Conservation (phyloP, 768 basidiomycete species). For the Podaxis mareebaensis region DNA sequence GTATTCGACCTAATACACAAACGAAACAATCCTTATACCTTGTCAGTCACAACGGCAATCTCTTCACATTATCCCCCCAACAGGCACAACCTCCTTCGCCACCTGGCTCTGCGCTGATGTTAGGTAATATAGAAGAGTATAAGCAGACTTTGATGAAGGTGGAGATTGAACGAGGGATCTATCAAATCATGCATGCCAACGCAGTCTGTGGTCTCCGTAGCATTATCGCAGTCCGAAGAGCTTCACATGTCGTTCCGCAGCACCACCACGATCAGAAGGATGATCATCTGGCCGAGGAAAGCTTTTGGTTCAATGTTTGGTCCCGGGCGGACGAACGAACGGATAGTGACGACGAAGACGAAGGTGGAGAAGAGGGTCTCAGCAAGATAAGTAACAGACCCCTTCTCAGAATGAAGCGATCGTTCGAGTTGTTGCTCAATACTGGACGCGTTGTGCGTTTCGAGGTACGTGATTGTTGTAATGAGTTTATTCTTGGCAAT, state of each 20-base stretch:
- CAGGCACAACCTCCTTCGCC: conserved; percentile 70
- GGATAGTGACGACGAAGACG: conserved; percentile 60
- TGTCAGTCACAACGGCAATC: conserved; percentile 66
- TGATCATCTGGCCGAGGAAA: conserved; percentile 30
- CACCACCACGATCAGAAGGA: conserved; percentile 36
- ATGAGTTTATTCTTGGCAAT: background rate
- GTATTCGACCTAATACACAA: conserved; percentile 60
- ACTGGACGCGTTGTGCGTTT: conserved; percentile 72
- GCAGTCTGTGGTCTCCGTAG: conserved; percentile 74
- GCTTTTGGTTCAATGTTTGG: conserved; percentile 31
- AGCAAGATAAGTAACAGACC: conserved; percentile 41
- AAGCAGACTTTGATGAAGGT: conserved; percentile 41
- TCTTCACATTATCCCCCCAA: conserved; percentile 58
- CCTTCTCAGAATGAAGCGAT: conserved; percentile 56
- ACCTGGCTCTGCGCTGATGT: conserved; percentile 46
- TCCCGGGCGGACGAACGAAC: conserved; percentile 39
- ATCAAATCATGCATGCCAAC: conserved; percentile 64
- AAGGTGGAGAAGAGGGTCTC: conserved; percentile 61
- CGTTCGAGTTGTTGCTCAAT: conserved; percentile 75
- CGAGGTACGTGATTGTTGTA: conserved; percentile 54
- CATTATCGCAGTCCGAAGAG: conserved; percentile 64
- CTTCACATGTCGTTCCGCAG: conserved; percentile 48
- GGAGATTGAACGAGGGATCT: conserved; percentile 63
- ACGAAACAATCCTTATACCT: conserved; percentile 66
- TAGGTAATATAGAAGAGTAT: conserved; percentile 28